Evolutionary conservation across 148 eudicot species (phyloP).

Genomic region (Pharnaceum exiguum): DNA sequence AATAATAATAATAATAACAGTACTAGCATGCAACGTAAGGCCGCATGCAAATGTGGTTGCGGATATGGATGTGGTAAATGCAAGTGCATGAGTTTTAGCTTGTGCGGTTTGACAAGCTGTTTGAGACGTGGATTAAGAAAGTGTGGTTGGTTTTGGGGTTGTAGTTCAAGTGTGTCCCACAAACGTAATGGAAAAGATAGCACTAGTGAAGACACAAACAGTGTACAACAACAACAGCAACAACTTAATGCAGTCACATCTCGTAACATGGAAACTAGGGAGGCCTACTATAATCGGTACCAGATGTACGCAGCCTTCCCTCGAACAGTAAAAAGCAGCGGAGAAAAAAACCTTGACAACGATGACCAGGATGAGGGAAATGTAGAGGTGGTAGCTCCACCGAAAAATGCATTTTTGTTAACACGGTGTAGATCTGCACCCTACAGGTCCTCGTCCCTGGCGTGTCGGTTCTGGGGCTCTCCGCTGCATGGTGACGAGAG

Average conservation of each 20-base stretch:
- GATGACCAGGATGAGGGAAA: not conserved
- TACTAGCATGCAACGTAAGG: not conserved
- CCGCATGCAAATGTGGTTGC: conserved; percentile 2
- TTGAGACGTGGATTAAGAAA: too few species aligned
- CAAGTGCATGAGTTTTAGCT: too few species aligned
- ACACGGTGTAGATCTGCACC: conserved; percentile 87
- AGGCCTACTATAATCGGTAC: too few species aligned
- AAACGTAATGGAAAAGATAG: too few species aligned
- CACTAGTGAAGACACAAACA: too few species aligned
- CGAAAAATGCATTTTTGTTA: conserved; percentile 57
- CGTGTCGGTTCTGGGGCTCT: conserved; percentile 43
- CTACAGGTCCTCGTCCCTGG: conserved; percentile 57
- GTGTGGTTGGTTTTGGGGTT: too few species aligned
- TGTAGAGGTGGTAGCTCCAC: conserved; percentile 23
- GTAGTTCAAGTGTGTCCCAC: too few species aligned
- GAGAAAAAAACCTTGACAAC: not conserved
- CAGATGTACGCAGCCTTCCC: too few species aligned
- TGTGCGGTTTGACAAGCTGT: too few species aligned
- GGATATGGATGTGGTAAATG: conserved; percentile 23
- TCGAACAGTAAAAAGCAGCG: not conserved
- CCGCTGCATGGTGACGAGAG: not conserved
- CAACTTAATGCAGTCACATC: too few species aligned
- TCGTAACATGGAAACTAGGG: too few species aligned
- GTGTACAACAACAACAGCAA: too few species aligned
- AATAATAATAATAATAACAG: not conserved